phyloP scores from a whole-genome alignment of 2,329 filamentous ascomycete species.

The Neopestalotiopsis clavispora region DNA sequence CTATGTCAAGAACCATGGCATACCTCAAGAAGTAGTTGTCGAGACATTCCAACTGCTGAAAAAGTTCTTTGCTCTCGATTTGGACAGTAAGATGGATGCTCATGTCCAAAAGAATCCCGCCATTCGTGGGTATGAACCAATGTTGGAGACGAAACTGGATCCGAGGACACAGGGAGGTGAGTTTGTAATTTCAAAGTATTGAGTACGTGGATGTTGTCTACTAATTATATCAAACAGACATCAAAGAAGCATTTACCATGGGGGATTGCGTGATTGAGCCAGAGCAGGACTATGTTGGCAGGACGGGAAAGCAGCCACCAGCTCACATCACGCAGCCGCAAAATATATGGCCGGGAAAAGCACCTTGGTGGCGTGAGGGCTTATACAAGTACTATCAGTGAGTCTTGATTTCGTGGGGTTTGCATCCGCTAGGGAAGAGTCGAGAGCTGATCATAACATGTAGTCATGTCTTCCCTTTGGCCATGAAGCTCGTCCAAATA shows the following conservation, averaged over 20 bases:
- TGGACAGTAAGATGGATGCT: constrained; percentile 38
- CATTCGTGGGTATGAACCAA: constrained; percentile 40
- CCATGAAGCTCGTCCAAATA: constrained; percentile 37
- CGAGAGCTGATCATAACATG: neutral
- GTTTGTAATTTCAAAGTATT: constrained; percentile 11
- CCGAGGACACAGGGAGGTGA: constrained; percentile 34
- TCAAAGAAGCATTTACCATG: constrained; percentile 42
- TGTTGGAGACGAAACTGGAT: constrained; percentile 38
- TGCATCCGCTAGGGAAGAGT: neutral
- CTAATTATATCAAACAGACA: constrained; percentile 22
- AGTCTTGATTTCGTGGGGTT: neutral
- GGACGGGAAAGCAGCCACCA: constrained; percentile 30
- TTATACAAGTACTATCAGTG: constrained; percentile 39
- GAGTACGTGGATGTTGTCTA: neutral
- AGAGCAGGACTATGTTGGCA: constrained; percentile 38
- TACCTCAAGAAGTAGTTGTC: constrained; percentile 27
- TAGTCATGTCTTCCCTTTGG: constrained; percentile 32
- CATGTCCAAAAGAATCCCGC: constrained; percentile 41
- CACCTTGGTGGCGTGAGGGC: constrained; percentile 37
- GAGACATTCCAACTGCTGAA: constrained; percentile 31
- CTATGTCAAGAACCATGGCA: constrained; percentile 37
- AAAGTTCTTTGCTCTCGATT: constrained; percentile 36
- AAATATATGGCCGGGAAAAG: constrained; percentile 39
- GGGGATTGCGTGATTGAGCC: constrained; percentile 42
- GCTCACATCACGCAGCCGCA: constrained; percentile 33